Evolutionary conservation across 2,329 filamentous ascomycete species (phyloP), one percentile per base, ranked within the genome.

Genomic region (Colletotrichum cordylinicola): DNA sequence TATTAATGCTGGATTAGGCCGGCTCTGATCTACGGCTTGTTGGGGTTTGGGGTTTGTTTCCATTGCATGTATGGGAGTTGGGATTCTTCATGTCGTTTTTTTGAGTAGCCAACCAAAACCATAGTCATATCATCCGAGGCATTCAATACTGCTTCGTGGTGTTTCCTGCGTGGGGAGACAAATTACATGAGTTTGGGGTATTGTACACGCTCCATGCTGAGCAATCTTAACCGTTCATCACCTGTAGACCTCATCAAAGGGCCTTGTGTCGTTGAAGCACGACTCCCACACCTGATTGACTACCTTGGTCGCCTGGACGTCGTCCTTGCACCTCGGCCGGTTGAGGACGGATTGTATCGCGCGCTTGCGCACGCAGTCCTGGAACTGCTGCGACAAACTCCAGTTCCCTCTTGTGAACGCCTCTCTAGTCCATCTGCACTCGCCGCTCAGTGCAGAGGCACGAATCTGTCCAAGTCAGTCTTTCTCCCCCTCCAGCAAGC

Each of bases 221-320:
- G 39, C 27, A 27, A 21, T 24, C 8, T 27, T 15, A 6, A 31
- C 29, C 24, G n/a, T 43, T 69, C 48, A 62, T 87, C 84, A 96
- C 84, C 95, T 93, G 84, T 98, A 99, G 69, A 99, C 96, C 84
- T 98, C 96, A 84, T 98, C 96, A 85, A 99, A 99, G 3, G 97
- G 97, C 81, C 97, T 90, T 6, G 96, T 98, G 85, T 99, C 97
- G 67, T 91, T 88, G 84, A 98, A 99, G 85, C 97, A 99, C 80
- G 96, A 98, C 79, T 98, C 96, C 95, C 96, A 99, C n/a, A 99
- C 97, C 85, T 98, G 94, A 85, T 98, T 97, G 74, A 99, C 95
- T 31, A 98, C 93, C 86, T 94, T 95, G 67, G 92, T 91, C 6
- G 97, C 97, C 79, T 98, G 95, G 16, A 93, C 92, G 80, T 98